phyloP scores from a whole-genome alignment of 2,329 filamentous ascomycete genomes.

The Domatiomyces catenatus region DNA sequence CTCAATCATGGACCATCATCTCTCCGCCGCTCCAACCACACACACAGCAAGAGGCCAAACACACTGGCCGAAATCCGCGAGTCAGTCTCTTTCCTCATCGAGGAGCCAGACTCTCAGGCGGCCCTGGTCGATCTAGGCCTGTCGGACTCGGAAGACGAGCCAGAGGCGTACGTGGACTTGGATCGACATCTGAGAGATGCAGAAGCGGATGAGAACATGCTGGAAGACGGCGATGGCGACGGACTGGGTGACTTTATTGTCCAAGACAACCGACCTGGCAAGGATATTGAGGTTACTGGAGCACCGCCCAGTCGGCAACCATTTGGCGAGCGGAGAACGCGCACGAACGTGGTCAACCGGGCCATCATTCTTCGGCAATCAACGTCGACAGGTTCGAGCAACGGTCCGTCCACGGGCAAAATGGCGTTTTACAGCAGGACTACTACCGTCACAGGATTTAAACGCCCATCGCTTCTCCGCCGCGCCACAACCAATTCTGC shows the following conservation, averaged over 20 bases:
- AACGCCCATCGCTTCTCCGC: constrained; percentile 13
- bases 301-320: constrained; percentile 14
- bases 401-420: constrained; percentile 9
- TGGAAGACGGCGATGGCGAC: constrained; percentile 34
- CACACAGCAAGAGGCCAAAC: constrained; percentile 55
- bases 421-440: constrained; percentile 14
- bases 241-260: constrained; percentile 17
- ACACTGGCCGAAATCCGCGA: constrained; percentile 68
- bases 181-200: constrained; percentile 38
- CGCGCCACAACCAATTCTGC: constrained; percentile 17
- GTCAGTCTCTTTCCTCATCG: constrained; percentile 68
- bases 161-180: constrained; percentile 27
- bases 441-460: constrained; percentile 7
- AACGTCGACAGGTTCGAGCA: constrained; percentile 28
- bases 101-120: constrained; percentile 35
- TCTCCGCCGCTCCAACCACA: constrained; percentile 49
- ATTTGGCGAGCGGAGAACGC: constrained; percentile 19
- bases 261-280: constrained; percentile 16
- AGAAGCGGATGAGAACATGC: constrained; percentile 34
- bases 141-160: constrained; percentile 26
- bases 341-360: constrained; percentile 30
- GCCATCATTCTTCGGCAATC: constrained; percentile 30
- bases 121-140: constrained; percentile 35
- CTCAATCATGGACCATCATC: constrained; percentile 43
- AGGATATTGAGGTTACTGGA: constrained; percentile 12